Base-by-base conservation (phyloP, 2,329 filamentous ascomycete genomes). In the Fusarium continuum region DNA sequence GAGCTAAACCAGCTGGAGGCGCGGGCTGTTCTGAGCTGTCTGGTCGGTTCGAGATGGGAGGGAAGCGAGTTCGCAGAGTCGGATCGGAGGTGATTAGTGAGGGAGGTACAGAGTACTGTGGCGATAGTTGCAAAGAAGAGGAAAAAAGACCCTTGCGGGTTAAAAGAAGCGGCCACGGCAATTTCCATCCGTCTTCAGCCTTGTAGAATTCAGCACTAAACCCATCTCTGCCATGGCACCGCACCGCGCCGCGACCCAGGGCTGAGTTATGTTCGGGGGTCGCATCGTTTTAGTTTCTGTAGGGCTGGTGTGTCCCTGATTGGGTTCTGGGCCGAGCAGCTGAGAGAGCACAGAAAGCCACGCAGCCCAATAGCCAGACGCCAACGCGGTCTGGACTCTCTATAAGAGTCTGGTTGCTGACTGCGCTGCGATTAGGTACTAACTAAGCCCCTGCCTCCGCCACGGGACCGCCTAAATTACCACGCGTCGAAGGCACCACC, bases 271-370 rank as follows among this genome's bases (percentile, higher is more conserved):
- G 44, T 46, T 58, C 55, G 48, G 28, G 32, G 35, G 38, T 38
- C 26, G 49, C 47, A 60, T 60, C 34, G 40, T 29, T n/a, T n/a
- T 22, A 29, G 40, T 32, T 59, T 54, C 53, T 50, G 61, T 65
- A 66, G 62, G 62, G 62, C 62, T 65, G 56, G 51, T 26, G 25
- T 39, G 13, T 32, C 20, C n/a, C 34, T 65, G 56, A 65, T 65
- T 65, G 61, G 61, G 23, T 34, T 51, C 22, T 52, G 25, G n/a
- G 22, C 32, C 26, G 23, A 43, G 23, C 35, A 63, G 62, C 62
- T 65, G 61, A 63, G 46, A 25, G 46, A 48, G 28, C 36, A 31
- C 35, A 41, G 46, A 55, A 63, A 66, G 62, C 62, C 47, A 60
- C 57, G 25, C 17, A 47, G 25, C 22, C 47, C 62, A 65, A 65